These are phyloP conservation scores for Barnettozyma hawaiiensis DNA, from an alignment of 1,139 yeast species.

Conservation along the genomic window DNA sequence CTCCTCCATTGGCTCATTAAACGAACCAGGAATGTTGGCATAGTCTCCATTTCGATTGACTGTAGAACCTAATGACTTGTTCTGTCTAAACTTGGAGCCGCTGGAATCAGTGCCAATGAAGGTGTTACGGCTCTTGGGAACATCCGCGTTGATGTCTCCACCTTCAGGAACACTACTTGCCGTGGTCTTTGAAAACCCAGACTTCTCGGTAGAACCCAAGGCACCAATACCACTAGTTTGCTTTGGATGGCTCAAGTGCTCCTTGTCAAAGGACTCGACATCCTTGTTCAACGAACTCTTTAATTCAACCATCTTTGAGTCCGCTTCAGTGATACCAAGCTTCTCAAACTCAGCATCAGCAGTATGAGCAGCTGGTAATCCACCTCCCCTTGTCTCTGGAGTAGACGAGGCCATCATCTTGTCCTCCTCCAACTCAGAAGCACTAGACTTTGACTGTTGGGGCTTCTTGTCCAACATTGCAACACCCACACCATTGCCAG, in stretches of 20 bases:
- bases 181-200: no score
- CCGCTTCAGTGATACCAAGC: constrained; percentile 3
- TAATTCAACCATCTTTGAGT: not conserved
- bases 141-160: not conserved
- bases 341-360: constrained; percentile 1
- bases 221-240: not conserved
- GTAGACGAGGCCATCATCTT: not conserved
- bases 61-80: not conserved
- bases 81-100: not conserved
- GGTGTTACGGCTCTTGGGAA: not conserved
- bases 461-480: not conserved
- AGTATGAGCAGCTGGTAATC: no score
- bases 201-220: no score
- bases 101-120: not conserved
- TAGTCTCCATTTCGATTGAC: not conserved
- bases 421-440: not conserved
- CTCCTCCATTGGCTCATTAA: not conserved
- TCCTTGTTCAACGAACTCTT: not conserved
- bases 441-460: not conserved
- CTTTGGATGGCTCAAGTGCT: not conserved
- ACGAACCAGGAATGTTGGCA: not conserved
- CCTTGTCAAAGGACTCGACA: not conserved
- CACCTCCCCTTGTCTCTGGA: not conserved
- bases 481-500: not conserved
- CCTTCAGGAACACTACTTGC: no score